phyloP scores from a whole-genome alignment of 805 yeast species.

The Pichia pseudocactophila region DNA sequence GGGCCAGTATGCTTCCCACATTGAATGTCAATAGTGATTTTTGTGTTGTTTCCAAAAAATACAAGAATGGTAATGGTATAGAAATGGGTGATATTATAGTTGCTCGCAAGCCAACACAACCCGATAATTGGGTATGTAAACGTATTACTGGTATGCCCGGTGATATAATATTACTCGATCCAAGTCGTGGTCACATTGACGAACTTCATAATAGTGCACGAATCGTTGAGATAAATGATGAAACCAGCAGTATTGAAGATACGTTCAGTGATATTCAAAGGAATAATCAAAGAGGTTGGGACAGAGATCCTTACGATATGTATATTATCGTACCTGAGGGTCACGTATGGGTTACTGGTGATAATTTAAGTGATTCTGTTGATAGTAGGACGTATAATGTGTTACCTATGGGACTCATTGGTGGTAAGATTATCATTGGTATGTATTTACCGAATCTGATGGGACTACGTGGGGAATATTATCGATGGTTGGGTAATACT shows the following conservation, averaged over 20 bases:
- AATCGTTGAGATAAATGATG: too few species aligned
- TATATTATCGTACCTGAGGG: constrained; percentile 83
- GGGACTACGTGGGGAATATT: constrained; percentile 37
- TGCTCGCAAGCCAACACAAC: constrained; percentile 84
- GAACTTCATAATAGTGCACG: constrained; percentile 7
- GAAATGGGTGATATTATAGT: constrained; percentile 82
- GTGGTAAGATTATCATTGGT: constrained; percentile 80
- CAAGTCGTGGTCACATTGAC: constrained; percentile 48
- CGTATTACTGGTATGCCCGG: constrained; percentile 96
- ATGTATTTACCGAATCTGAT: constrained; percentile 35
- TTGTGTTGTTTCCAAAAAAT: constrained; percentile 64
- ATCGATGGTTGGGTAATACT: constrained; percentile 46
- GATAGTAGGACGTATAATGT: constrained; percentile 87
- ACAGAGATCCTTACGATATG: constrained; percentile 29
- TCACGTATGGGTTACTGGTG: constrained; percentile 97
- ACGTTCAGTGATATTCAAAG: constrained; percentile 14
- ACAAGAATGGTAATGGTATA: constrained; percentile 55
- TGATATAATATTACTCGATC: constrained; percentile 74
- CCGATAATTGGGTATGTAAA: constrained; percentile 79
- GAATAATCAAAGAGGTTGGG: constrained; percentile 5
- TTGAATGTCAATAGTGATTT: constrained; percentile 65
- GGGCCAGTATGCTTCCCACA: constrained; percentile 95
- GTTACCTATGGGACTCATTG: constrained; percentile 80
- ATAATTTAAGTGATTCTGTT: constrained; percentile 74
- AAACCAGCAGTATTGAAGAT: background rate